These are phyloP conservation scores for Taiwanofungus camphoratus DNA, from an alignment of 1,284 basidiomycete species.

Conservation along the genomic window DNA sequence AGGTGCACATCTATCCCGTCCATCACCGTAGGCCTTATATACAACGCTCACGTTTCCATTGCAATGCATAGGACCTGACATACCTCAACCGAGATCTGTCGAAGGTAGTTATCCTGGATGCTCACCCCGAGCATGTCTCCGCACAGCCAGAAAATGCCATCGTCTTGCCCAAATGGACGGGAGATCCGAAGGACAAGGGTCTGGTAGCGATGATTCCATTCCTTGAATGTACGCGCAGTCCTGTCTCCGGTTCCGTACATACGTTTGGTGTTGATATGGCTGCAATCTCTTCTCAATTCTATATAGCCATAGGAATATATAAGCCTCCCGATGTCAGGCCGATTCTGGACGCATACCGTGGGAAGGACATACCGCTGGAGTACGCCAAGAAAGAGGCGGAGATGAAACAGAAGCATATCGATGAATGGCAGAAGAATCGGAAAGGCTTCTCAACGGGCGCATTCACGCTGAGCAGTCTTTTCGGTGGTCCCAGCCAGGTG, in stretches of 20 bases:
- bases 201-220: slow-evolving; percentile 92
- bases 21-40: background rate
- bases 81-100: slow-evolving; percentile 91
- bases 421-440: slow-evolving; percentile 71
- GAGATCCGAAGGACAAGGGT: slow-evolving; percentile 72
- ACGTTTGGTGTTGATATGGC: background rate
- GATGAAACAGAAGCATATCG: slow-evolving; percentile 70
- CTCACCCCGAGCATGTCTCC: slow-evolving; percentile 69
- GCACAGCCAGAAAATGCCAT: slow-evolving; percentile 91
- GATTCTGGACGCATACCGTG: slow-evolving; percentile 80
- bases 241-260: too few relatives aligned
- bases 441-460: slow-evolving; percentile 39
- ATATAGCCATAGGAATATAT: slow-evolving; percentile 83
- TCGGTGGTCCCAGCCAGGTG: slow-evolving; percentile 43
- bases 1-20: slow-evolving; percentile 40
- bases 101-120: slow-evolving; percentile 89
- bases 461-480: slow-evolving; percentile 56
- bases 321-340: slow-evolving; percentile 82
- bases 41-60: too few relatives aligned
- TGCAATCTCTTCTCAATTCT: slow-evolving; percentile 6
- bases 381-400: slow-evolving; percentile 86
- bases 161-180: slow-evolving; percentile 84
- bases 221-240: slow-evolving; percentile 75
- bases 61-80: slow-evolving; percentile 63
- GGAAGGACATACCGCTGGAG: slow-evolving; percentile 85